A percentile compares a stretch with the other conserved stretches of the same genome.
Conservation (phyloP, 257 asterid genomes). For the Solanum chmielewskii region DNA sequence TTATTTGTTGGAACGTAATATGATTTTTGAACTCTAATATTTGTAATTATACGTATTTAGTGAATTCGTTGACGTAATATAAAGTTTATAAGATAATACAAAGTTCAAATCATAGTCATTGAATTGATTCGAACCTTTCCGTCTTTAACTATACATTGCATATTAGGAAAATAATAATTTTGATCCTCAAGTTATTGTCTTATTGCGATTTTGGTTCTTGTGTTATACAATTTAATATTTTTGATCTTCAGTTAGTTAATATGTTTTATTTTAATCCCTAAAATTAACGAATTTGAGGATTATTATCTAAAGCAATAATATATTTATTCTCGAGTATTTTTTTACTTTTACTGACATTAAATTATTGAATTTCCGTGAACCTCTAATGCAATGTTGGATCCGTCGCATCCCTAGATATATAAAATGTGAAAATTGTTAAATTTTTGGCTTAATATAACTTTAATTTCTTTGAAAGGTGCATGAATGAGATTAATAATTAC, state of each 20-base stretch:
- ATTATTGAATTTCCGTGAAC: neutral
- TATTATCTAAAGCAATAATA: no score
- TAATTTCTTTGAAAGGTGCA: neutral
- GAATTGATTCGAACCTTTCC: neutral
- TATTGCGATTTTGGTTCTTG: neutral
- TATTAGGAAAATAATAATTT: no score
- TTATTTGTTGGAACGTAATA: neutral
- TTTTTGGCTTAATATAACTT: neutral
- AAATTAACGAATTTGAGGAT: no score
- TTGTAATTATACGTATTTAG: neutral
- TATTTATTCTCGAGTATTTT: no score
- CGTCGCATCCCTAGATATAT: neutral
- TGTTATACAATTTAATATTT: no score
- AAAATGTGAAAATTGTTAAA: neutral
- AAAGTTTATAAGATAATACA: neutral
- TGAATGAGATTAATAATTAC: neutral
- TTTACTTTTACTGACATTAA: no score
- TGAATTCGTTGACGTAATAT: neutral
- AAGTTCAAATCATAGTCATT: neutral
- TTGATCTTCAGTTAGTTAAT: no score
- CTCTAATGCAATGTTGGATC: neutral
- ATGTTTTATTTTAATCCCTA: neutral
- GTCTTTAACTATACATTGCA: neutral
- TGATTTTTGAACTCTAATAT: neutral
- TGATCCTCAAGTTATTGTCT: neutral